Conservation (phyloP, 148 eudicot genomes). For the Persicaria tinctoria region DNA sequence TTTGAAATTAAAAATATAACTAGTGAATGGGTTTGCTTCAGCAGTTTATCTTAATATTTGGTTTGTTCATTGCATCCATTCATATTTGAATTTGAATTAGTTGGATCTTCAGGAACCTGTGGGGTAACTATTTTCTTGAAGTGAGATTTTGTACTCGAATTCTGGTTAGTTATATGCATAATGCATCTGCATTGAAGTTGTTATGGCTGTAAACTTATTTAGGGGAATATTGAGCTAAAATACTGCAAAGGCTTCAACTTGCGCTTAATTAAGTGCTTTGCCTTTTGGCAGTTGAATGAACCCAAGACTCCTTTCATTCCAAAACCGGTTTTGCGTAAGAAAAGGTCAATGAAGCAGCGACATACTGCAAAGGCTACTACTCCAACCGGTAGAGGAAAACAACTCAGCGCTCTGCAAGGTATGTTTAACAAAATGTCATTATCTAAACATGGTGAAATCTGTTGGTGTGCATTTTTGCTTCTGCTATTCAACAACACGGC, state of each 20-base stretch:
- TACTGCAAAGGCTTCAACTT: neutral
- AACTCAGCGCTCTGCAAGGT: slow-evolving; percentile 55
- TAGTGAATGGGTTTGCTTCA: neutral
- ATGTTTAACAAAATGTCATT: slow-evolving; percentile 2
- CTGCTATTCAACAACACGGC: neutral
- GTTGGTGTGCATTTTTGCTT: neutral
- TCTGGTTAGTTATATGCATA: neutral
- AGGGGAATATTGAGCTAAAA: neutral
- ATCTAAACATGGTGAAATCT: neutral
- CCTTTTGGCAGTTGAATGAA: slow-evolving; percentile 45
- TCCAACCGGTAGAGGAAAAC: slow-evolving; percentile 57
- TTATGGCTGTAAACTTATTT: neutral
- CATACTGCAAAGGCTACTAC: slow-evolving; percentile 20
- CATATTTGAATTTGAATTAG: too few species aligned
- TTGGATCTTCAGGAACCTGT: neutral
- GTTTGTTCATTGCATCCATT: neutral
- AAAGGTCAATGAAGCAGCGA: slow-evolving; percentile 63
- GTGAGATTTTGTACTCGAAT: neutral
- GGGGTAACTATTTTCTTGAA: neutral
- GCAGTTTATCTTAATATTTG: neutral
- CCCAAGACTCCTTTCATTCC: slow-evolving; percentile 35
- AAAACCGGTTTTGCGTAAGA: slow-evolving; percentile 61
- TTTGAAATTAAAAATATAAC: neutral
- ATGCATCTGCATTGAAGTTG: neutral
- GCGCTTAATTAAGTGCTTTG: neutral